Evolutionary conservation across 495 filamentous ascomycete species (phyloP), one percentile per base, ranked within the genome.

Genomic region (Thozetella sp.): DNA sequence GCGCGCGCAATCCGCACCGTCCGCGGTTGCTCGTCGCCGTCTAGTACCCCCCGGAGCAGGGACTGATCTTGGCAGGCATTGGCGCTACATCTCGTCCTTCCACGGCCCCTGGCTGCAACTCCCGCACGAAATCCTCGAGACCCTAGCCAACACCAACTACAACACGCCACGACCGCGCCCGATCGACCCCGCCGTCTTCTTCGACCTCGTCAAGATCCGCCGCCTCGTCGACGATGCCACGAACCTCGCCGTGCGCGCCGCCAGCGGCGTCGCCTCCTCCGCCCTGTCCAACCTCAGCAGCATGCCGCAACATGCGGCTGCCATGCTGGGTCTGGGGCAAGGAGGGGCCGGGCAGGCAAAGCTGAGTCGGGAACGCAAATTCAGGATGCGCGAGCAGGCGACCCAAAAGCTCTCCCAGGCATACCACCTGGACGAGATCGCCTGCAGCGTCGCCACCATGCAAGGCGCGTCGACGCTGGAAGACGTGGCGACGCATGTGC

Each of bases 51-150:
- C 6, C 6, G 6, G 30, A 37, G 30, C 30, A 37, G 30, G 15
- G 25, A 48, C 63, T 66, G 51, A 66, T 57, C 4, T 37, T 37
- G 30, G 3, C 26, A 93, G 90, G 65, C 90, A 93, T 74, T 93
- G 90, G 90, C 83, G 86, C 46, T 90, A 92, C 68, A 93, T 93
- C 55, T 92, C 90, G 20, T 86, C 89, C 53, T 93, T 91, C 65
- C 90, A 93, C 69, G 90, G 90, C 17, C 90, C 89, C 61, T 93
- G 90, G 90, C 84, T 93, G n/a, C 90, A 93, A 72, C 76, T 93
- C 26, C 90, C 90, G n/a, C 84, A 85, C 61, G 90, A 93, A 73
- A 82, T 92, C 55, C 86, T 93, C 72, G 89, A 91, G 67, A 86
- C 83, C 15, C 83, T 93, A 48, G 90, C 91, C 15, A 84, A 91